A percentile compares a stretch with the other conserved stretches of the same genome.
phyloP scores from a whole-genome alignment of 2,329 filamentous ascomycete species.

The Diplodia sapinea region DNA sequence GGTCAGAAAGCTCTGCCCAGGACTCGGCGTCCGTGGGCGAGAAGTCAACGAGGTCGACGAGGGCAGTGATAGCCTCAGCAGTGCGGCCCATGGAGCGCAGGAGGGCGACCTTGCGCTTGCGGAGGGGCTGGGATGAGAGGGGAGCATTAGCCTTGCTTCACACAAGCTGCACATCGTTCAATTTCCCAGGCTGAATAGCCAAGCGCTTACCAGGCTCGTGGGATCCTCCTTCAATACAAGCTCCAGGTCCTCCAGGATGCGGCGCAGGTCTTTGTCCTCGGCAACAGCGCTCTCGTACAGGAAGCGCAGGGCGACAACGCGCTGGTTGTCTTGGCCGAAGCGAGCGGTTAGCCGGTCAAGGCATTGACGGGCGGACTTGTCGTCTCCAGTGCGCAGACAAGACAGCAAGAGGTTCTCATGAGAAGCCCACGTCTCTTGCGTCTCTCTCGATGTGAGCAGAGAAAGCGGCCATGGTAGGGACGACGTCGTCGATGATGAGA shows the following conservation, averaged over 20 bases:
- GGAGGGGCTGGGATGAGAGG: constrained; percentile 66
- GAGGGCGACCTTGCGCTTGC: constrained; percentile 83
- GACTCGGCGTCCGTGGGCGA: constrained; percentile 90
- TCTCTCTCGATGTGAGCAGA: constrained; percentile 64
- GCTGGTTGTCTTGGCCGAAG: constrained; percentile 84
- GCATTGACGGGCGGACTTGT: constrained; percentile 75
- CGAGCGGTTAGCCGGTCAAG: constrained; percentile 76
- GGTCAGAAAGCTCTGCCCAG: constrained; percentile 88
- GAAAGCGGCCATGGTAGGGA: constrained; percentile 59
- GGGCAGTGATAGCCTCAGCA: constrained; percentile 73
- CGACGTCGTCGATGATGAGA: constrained; percentile 47
- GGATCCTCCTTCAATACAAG: constrained; percentile 73
- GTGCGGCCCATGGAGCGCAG: constrained; percentile 73
- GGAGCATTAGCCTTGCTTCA: constrained; percentile 41
- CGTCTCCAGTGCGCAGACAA: constrained; percentile 83
- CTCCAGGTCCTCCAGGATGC: constrained; percentile 78
- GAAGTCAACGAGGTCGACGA: constrained; percentile 78
- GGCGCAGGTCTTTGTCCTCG: constrained; percentile 68
- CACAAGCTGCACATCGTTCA: neutral
- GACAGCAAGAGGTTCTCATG: constrained; percentile 88
- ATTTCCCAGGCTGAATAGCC: neutral
- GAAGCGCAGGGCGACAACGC: constrained; percentile 81
- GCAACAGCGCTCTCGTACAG: constrained; percentile 85
- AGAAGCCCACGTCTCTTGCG: constrained; percentile 78
- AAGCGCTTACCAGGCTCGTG: constrained; percentile 73